Base-by-base conservation (phyloP, 2,329 filamentous ascomycete species). In the Curvularia spicifera region DNA sequence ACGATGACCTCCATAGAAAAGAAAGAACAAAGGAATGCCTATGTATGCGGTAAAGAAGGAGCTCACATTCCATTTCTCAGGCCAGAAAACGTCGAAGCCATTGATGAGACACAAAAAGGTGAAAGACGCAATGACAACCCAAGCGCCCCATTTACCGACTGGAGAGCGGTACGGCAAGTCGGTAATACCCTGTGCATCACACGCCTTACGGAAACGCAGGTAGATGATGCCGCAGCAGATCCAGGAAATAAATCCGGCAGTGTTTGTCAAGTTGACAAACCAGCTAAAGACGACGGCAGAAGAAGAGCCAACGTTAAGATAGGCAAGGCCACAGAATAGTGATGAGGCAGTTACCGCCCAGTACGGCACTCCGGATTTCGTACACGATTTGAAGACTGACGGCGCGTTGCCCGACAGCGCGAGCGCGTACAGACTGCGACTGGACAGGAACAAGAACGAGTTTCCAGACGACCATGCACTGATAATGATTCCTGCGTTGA, bases 51-150 rank as follows among this genome's bases (percentile, higher is more conserved):
- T 87, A 64, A 89, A 77, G 67, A 95, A 95, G 66, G 81, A 81
- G 5, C 82, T 80, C 0, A 82, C 83, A 15, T 81, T 84, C 84
- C 87, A 94, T 28, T 87, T 80, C 7, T 81, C 78, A 0, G 86
- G 85, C 72, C 89, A 89, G 72, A 94, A 93, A 13, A 89, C 84
- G 35, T 87, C 84, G 76, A 93, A 94, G 1, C 90, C 91, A 67
- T 91, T 91, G 65, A 91, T 88, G 3, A 93, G 76, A 1, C 83
- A 85, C n/a, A 93, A 80, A 26, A 91, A 76, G 3, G 75, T 71
- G 52, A 91, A 83, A 24, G 86, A 71, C 15, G 83, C 71, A 1
- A 91, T 82, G 9, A 83, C 82, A 53, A 84, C 76, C 68, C 83
- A 91, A 0, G 89, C 84, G 2, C 85, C 86, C 69, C 88, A 92